Evolutionary conservation across 2,329 filamentous ascomycete species (phyloP).

Genomic region (Tolypocladium tropicale): DNA sequence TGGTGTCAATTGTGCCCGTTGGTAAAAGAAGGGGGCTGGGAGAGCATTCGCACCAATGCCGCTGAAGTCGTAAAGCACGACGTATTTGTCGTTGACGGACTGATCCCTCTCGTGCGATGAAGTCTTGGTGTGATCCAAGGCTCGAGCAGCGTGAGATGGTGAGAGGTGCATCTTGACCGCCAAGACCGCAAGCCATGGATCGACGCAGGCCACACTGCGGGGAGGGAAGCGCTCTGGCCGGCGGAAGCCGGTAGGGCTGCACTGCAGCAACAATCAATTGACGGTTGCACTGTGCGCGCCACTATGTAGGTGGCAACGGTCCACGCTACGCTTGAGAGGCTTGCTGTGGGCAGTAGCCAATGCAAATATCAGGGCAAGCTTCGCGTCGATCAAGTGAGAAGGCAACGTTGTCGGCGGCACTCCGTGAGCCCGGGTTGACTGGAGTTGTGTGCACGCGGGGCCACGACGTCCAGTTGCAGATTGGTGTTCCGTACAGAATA

Average conservation of each 20-base stretch:
- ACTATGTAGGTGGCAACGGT: background rate
- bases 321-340: background rate
- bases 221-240: background rate
- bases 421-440: background rate
- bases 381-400: background rate
- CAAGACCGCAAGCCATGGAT: background rate
- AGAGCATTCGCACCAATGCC: constrained; percentile 19
- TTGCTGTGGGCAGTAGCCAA: background rate
- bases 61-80: constrained; percentile 27
- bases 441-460: no score
- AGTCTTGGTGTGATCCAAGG: background rate
- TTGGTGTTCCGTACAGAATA: background rate
- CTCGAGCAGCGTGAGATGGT: background rate
- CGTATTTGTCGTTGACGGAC: constrained; percentile 26
- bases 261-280: background rate
- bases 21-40: no score
- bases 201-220: background rate
- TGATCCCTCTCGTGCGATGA: background rate
- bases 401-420: background rate
- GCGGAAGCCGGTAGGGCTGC: background rate
- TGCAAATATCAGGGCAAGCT: background rate
- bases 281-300: background rate
- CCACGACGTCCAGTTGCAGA: background rate
- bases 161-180: background rate
- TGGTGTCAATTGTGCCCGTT: no score